Percentiles rank a stretch among this genome's conserved stretches.
Conservation (phyloP, 225 moss, liverwort and hornwort species). For the Bryum argenteum region DNA sequence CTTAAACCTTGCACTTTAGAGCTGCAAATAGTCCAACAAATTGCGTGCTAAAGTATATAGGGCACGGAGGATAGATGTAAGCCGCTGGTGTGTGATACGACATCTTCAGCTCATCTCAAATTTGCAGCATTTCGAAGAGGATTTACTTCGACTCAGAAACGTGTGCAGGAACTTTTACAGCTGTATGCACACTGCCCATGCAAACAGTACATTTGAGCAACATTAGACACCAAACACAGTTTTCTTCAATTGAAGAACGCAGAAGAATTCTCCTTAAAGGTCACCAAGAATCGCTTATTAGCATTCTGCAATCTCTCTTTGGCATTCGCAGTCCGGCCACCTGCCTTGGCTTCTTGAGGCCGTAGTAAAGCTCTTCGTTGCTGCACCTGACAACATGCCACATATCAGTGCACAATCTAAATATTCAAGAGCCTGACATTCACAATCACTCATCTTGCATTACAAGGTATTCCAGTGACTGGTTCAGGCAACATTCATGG, state of each 20-base stretch:
- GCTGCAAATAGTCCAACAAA: too few species aligned
- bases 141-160: background rate
- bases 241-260: background rate
- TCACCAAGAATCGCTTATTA: slow-evolving; percentile 25
- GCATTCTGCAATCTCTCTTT: slow-evolving; percentile 30
- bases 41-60: too few species aligned
- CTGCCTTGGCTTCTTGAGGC: slow-evolving; percentile 25
- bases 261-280: slow-evolving; percentile 26
- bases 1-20: too few species aligned
- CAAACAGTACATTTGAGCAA: slow-evolving; percentile 11
- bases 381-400: slow-evolving; percentile 31
- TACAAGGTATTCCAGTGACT: too few species aligned
- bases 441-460: background rate
- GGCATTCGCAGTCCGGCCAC: slow-evolving; percentile 6
- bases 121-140: background rate
- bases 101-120: background rate
- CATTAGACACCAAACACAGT: background rate
- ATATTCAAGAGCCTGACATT: background rate
- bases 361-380: slow-evolving; percentile 12
- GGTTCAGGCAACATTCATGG: background rate
- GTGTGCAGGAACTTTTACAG: background rate
- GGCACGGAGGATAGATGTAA: too few species aligned
- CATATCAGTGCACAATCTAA: background rate
- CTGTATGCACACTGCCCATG: background rate
- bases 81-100: background rate